A percentile compares a stretch with the other conserved stretches of the same genome.
phyloP scores from a whole-genome alignment of 1,284 basidiomycete genomes.

The Rhodotorula sp. region DNA sequence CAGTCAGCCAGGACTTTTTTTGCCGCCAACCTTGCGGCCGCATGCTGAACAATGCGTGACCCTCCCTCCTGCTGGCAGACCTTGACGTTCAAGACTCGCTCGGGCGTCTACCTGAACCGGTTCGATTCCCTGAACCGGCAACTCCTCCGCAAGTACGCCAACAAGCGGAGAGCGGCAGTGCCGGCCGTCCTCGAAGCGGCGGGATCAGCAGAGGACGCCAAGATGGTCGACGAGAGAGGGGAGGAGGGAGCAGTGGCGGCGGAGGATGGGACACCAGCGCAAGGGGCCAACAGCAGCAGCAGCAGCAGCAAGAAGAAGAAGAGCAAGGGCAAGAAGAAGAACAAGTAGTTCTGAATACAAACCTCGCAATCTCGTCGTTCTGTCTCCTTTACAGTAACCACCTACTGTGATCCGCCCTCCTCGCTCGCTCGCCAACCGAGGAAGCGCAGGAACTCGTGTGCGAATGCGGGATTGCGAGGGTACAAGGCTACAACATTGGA shows the following conservation, averaged over 20 bases:
- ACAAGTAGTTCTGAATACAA: slow-evolving; percentile 4
- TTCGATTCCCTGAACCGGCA: slow-evolving; percentile 85
- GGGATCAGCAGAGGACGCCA: background rate
- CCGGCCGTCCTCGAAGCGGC: background rate
- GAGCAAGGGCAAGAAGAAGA: slow-evolving; percentile 24
- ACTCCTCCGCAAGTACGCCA: slow-evolving; percentile 74
- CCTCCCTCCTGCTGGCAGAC: slow-evolving; percentile 58
- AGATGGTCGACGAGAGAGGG: background rate
- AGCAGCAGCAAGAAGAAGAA: slow-evolving; percentile 7
- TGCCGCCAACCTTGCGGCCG: background rate
- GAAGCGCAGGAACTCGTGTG: no score
- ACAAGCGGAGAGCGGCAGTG: slow-evolving; percentile 2
- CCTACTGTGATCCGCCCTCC: no score
- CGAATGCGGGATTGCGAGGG: background rate
- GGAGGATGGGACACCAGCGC: no score
- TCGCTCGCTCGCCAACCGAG: no score
- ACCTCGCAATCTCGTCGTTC: no score
- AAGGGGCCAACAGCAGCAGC: background rate
- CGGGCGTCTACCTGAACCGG: slow-evolving; percentile 87
- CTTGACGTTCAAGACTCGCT: slow-evolving; percentile 89
- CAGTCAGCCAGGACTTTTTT: slow-evolving; percentile 48
- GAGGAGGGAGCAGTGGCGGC: background rate
- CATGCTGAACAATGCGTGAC: background rate
- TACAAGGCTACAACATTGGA: background rate
- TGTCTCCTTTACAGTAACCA: no score